These are phyloP conservation scores for Microascus cirrosus DNA, from an alignment of 2,329 filamentous ascomycete genomes.

Conservation along the genomic window DNA sequence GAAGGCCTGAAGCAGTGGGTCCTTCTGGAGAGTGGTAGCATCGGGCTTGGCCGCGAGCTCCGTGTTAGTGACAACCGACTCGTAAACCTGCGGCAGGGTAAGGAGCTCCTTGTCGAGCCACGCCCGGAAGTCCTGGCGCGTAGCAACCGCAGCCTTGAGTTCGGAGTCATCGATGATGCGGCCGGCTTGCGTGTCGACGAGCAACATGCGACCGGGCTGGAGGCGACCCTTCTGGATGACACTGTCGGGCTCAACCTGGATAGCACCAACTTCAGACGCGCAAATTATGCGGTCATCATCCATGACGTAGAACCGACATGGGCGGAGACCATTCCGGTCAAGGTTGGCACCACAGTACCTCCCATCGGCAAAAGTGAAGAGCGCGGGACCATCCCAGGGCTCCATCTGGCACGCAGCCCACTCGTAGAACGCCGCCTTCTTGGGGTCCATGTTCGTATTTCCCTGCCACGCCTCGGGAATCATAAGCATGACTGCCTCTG, in stretches of 20 bases:
- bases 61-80: constrained; percentile 43
- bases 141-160: constrained; percentile 80
- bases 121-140: constrained; percentile 72
- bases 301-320: constrained; percentile 94
- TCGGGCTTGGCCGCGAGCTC: constrained; percentile 60
- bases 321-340: constrained; percentile 87
- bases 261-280: constrained; percentile 91
- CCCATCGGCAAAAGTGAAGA: constrained; percentile 95
- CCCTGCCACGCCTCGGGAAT: constrained; percentile 97
- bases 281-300: constrained; percentile 96
- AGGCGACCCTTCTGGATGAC: constrained; percentile 89
- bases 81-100: constrained; percentile 64
- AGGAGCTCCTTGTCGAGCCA: constrained; percentile 85
- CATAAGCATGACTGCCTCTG: constrained; percentile 97
- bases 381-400: constrained; percentile 91
- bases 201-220: constrained; percentile 89
- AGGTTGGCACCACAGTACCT: constrained; percentile 95
- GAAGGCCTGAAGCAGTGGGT: constrained; percentile 73
- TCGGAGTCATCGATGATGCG: constrained; percentile 92
- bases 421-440: constrained; percentile 95
- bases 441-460: constrained; percentile 81
- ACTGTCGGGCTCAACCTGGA: constrained; percentile 78
- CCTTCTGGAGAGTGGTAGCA: constrained; percentile 64
- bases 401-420: constrained; percentile 99
- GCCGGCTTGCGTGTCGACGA: constrained; percentile 81